These are phyloP conservation scores for Naganishia sp. DNA, from an alignment of 1,284 basidiomycete genomes.

Conservation along the genomic window DNA sequence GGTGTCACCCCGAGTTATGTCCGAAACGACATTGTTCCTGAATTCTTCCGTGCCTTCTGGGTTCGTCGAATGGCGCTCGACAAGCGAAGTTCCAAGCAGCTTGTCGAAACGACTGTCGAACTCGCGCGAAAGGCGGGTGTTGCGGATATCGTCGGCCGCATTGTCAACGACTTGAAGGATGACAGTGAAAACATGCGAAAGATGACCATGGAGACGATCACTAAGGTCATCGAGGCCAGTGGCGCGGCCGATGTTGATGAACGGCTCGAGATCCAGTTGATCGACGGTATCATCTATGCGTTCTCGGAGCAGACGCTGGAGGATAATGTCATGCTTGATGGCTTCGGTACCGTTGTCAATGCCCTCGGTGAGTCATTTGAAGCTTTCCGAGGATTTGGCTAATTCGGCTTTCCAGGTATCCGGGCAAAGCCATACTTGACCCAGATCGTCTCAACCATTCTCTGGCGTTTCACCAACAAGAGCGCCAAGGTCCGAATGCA, in stretches of 20 bases:
- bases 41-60: constrained; percentile 99
- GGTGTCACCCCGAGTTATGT: constrained; percentile 92
- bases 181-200: constrained; percentile 96
- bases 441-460: constrained; percentile 98
- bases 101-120: constrained; percentile 98
- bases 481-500: constrained; percentile 98
- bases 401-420: constrained; percentile 61
- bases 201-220: constrained; percentile 99
- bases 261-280: constrained; percentile 85
- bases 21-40: constrained; percentile 96
- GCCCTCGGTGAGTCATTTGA: constrained; percentile 63
- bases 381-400: not conserved
- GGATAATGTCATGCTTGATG: constrained; percentile 98
- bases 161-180: constrained; percentile 96
- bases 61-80: constrained; percentile 96
- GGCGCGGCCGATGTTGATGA: constrained; percentile 97
- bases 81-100: constrained; percentile 91
- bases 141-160: constrained; percentile 88
- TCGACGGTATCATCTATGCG: constrained; percentile 98
- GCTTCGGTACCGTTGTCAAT: constrained; percentile 95
- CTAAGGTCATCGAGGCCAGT: constrained; percentile 87
- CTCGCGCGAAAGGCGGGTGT: constrained; percentile 95
- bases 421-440: constrained; percentile 99
- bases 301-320: constrained; percentile 99
- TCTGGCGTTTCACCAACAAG: constrained; percentile 99